Percentiles rank a stretch among this genome's conserved stretches.
Evolutionary conservation across 495 filamentous ascomycete genomes (phyloP).

Genomic region (Gamarada debralockiae): DNA sequence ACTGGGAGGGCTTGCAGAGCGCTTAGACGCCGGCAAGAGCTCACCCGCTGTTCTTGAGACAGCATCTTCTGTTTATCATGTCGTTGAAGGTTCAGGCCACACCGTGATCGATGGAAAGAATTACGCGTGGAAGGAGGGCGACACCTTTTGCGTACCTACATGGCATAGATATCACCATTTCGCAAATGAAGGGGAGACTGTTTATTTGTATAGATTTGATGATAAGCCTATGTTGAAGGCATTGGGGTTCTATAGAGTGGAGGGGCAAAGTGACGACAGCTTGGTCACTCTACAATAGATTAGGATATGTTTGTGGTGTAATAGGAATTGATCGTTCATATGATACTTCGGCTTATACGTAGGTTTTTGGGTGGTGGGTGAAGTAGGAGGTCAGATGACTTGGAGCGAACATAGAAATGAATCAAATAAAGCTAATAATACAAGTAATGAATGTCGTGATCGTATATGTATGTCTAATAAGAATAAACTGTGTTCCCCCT

Average conservation of each 20-base stretch:
- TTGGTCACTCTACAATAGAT: too few relatives aligned
- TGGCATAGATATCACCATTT: conserved; percentile 42
- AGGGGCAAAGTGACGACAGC: too few relatives aligned
- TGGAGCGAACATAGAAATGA: too few relatives aligned
- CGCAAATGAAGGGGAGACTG: conserved; percentile 29
- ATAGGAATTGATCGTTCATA: too few relatives aligned
- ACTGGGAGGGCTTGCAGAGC: conserved; percentile 37
- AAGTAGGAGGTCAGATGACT: too few relatives aligned
- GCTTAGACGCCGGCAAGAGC: conserved; percentile 23
- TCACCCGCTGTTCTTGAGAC: conserved; percentile 34
- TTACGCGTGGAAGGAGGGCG: conserved; percentile 33
- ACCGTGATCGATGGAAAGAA: conserved; percentile 31
- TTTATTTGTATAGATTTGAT: conserved; percentile 44
- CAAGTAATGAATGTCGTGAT: too few relatives aligned
- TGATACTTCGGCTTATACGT: too few relatives aligned
- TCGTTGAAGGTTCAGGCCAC: conserved; percentile 32
- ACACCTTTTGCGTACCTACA: conserved; percentile 43
- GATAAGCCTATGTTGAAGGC: conserved; percentile 42
- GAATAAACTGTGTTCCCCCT: too few relatives aligned
- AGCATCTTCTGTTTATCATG: conserved; percentile 39
- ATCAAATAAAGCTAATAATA: too few relatives aligned
- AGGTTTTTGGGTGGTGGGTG: too few relatives aligned
- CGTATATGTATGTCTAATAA: too few relatives aligned
- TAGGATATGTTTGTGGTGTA: too few relatives aligned
- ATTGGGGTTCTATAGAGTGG: conserved; percentile 42